Conservation (phyloP, 192 early-diverging fungal species). For the Ambispora gerdemannii region DNA sequence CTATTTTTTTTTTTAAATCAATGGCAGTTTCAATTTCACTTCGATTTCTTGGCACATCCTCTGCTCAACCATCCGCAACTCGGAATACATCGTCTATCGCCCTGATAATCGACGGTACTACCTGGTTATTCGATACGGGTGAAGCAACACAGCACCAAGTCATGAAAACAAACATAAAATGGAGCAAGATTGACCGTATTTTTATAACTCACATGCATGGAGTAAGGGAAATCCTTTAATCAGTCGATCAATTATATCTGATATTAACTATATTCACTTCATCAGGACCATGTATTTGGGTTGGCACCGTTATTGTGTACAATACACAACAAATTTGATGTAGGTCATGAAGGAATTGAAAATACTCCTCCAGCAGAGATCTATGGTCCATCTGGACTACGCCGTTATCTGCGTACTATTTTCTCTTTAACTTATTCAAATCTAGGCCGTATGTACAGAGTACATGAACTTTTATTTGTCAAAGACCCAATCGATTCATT, state of each 20-base stretch:
- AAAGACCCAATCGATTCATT: constrained; percentile 27
- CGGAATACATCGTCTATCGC: constrained; percentile 54
- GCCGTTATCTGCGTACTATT: constrained; percentile 41
- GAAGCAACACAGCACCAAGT: constrained; percentile 58
- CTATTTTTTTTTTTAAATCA: not conserved
- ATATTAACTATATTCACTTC: too few relatives aligned
- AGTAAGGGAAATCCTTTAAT: too few relatives aligned
- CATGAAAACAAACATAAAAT: constrained; percentile 38
- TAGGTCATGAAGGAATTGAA: not conserved
- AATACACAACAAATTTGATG: constrained; percentile 31
- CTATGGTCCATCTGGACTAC: constrained; percentile 48
- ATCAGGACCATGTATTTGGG: too few relatives aligned
- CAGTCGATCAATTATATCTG: too few relatives aligned
- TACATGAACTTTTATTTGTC: constrained; percentile 45
- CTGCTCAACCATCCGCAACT: constrained; percentile 55
- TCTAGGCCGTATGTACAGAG: constrained; percentile 36
- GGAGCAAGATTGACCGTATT: constrained; percentile 37
- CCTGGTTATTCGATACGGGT: constrained; percentile 52
- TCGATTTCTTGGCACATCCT: constrained; percentile 55
- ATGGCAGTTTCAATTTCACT: constrained; percentile 43
- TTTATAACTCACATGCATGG: too few relatives aligned
- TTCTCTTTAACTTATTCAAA: constrained; percentile 38
- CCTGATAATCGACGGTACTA: constrained; percentile 39
- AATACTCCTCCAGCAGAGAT: constrained; percentile 44
- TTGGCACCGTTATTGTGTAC: too few relatives aligned